Base-by-base conservation (phyloP, 2,329 filamentous ascomycete genomes). In the Hypoxylon sp. region DNA sequence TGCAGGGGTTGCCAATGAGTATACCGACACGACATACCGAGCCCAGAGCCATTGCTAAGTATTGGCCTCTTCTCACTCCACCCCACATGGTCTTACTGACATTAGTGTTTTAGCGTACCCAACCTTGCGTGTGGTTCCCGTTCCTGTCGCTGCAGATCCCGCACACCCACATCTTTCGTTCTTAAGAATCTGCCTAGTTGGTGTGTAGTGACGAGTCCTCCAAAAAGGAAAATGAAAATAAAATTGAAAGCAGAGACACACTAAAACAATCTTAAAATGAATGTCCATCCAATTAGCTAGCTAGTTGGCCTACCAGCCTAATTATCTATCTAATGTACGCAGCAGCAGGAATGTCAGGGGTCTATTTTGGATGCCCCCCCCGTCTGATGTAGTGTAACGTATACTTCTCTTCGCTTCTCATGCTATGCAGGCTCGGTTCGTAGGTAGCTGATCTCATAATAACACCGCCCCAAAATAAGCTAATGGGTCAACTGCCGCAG, bases 401-500 rank as follows among this genome's bases (percentile, higher is more conserved):
- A 15, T 30, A 19, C n/a, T n/a, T n/a, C n/a, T n/a, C n/a, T n/a
- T n/a, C n/a, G n/a, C n/a, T 15, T 44, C 26, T 34, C 5, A 40
- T 20, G 29, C 13, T 26, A 36, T 42, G 7, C 26, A 21, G 34
- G 21, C 17, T 12, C 25, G 21, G 19, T 16, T 21, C 21, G 34
- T 34, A 43, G 12, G 29, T n/a, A n/a, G n/a, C n/a, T 42, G 15
- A 42, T 46, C 45, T 26, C 31, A 16, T 21, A n/a, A 20, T 25
- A 31, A 31, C 45, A 43, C 41, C 19, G 13, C 31, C 34, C 36
- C 44, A 35, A 47, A 47, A 46, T 50, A 51, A 47, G 37, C 36
- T 53, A 50, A 48, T 46, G 49, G 53, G 36, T 29, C 32, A 53
- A 50, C 45, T 57, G 50, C 54, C 50, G 50, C n/a, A n/a, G n/a